A percentile compares a stretch with the other conserved stretches of the same genome.
These are phyloP conservation scores for Leccinum sublutescens DNA, from an alignment of 768 basidiomycete genomes.

Conservation along the genomic window DNA sequence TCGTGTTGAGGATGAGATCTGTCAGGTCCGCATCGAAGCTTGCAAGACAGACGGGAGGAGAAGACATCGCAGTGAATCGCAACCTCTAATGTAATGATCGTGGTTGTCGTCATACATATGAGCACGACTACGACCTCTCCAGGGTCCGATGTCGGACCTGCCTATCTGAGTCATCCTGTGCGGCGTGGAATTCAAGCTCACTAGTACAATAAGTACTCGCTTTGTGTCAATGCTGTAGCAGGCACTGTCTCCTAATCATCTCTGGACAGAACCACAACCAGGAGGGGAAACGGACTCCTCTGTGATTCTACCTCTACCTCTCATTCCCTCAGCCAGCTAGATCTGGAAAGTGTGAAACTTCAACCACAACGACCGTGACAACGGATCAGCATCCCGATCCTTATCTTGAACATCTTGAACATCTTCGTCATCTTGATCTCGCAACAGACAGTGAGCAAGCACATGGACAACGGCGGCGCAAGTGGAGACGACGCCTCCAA, in stretches of 20 bases:
- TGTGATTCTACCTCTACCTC: background rate
- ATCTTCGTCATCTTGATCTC: background rate
- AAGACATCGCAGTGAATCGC: background rate
- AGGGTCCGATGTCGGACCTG: background rate
- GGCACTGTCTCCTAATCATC: too few relatives aligned
- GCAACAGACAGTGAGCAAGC: background rate
- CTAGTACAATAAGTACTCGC: background rate
- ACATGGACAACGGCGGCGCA: too few relatives aligned
- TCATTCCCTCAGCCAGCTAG: background rate
- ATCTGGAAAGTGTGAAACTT: background rate
- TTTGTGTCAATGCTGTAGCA: background rate
- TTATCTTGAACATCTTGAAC: background rate
- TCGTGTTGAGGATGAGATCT: slow-evolving; percentile 10
- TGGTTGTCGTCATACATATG: background rate
- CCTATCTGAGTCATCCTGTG: background rate
- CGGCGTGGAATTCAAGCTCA: too few relatives aligned
- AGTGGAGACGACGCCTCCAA: too few relatives aligned
- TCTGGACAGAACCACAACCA: too few relatives aligned
- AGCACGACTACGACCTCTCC: too few relatives aligned
- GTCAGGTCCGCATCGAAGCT: slow-evolving; percentile 14
- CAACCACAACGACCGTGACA: background rate
- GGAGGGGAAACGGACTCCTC: background rate
- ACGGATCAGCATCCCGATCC: background rate
- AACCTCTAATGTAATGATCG: background rate
- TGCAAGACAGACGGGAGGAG: background rate